Base-by-base conservation (phyloP, 495 filamentous ascomycete genomes). In the Xylaria scruposa region DNA sequence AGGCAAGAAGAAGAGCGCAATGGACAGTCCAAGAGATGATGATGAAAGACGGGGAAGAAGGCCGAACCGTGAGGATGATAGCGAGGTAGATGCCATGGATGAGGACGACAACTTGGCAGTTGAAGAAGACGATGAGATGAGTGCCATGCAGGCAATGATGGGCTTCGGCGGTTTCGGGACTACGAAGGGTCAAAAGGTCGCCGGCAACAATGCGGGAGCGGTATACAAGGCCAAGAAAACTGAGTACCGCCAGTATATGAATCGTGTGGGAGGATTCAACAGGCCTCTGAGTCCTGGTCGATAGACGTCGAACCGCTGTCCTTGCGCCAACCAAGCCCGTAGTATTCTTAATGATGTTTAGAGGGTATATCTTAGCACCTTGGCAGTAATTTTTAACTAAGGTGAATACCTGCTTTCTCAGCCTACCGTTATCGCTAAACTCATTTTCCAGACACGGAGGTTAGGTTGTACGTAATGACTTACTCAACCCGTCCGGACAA, bases 211-310 rank as follows among this genome's bases (percentile, higher is more conserved):
- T 76, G 88, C 93, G 67, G 94, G 91, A 62, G 93, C 86, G 7
- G 90, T 97, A 38, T 83, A 91, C 70, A 98, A 97, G 86, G 95
- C 97, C 84, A 98, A 97, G 90, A 93, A 93, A 87, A 93, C 91
- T 7, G 90, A 97, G 86, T 98, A 98, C 78, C 86, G 96, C 78
- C 96, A 99, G 88, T 99, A 99, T 80, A 99, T 99, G 96, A 99
- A 99, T 81, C 91, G 96, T 68, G 82, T 90, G n/a, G 95, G 95
- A 58, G 96, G 96, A 54, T 99, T 99, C 86, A 99, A 99, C 81
- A 85, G 96, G 76, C 94, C 96, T 51, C 87, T 99, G 72, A 88
- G 86, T 77, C 87, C 86, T 15, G 74, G 72, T 4, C 80, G 84
- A 24, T 83, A 83, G 42, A 61, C 7, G 47, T 5, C 54, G 5